These are phyloP conservation scores for Plantago elongata DNA, from an alignment of 257 asterid genomes.

Conservation along the genomic window DNA sequence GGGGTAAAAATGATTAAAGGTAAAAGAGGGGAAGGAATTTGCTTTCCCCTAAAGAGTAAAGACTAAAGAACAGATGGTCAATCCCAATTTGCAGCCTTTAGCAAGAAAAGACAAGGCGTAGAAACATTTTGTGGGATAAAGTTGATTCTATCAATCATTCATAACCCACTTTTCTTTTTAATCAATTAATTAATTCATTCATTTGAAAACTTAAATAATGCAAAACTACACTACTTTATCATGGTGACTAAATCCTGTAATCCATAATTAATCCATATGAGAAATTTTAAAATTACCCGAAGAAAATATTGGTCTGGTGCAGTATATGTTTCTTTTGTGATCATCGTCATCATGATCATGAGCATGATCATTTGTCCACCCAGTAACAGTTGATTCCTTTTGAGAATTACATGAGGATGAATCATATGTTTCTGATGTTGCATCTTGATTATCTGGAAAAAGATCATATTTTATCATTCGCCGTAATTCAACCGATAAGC, in stretches of 20 bases:
- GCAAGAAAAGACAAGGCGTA: constrained; percentile 1
- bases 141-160: background rate
- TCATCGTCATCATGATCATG: constrained; percentile 10
- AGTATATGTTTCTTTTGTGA: constrained; percentile 26
- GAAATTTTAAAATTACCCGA: constrained; percentile 31
- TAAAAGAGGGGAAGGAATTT: constrained; percentile 2
- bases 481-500: too few relatives aligned
- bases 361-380: constrained; percentile 30
- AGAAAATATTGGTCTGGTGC: constrained; percentile 37
- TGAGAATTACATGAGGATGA: constrained; percentile 31
- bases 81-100: constrained; percentile 2
- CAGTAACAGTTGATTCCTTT: constrained; percentile 22
- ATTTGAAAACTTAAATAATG: too few relatives aligned
- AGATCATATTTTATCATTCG: too few relatives aligned
- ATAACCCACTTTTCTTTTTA: background rate
- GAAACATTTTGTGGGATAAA: constrained; percentile 3
- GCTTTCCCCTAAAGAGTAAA: constrained; percentile 7
- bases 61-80: constrained; percentile 8
- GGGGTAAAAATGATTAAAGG: background rate
- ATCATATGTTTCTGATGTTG: constrained; percentile 33
- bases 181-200: too few relatives aligned
- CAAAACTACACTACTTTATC: too few relatives aligned
- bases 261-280: too few relatives aligned
- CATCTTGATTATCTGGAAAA: constrained; percentile 26
- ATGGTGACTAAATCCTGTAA: too few relatives aligned